Conservation (phyloP, 768 basidiomycete species). For the Gymnopilus dilepis region DNA sequence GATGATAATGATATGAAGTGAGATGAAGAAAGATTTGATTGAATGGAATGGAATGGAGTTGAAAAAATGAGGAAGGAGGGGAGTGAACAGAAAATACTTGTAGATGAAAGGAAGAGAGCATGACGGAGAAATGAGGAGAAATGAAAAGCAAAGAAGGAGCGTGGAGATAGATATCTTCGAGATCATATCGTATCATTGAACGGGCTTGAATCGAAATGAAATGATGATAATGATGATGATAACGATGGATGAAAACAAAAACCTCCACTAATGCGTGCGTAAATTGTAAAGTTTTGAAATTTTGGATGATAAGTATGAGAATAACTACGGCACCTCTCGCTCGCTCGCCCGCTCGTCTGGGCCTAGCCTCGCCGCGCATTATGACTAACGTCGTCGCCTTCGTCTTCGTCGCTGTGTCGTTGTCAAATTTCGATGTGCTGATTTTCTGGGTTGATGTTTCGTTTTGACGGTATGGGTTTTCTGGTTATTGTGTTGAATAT, state of each 20-base stretch:
- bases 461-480: neutral
- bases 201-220: too few species aligned
- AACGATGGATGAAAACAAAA: neutral
- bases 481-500: too few species aligned
- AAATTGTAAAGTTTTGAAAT: too few species aligned
- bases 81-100: too few species aligned
- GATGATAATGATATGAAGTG: neutral
- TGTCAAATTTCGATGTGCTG: too few species aligned
- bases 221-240: too few species aligned
- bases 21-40: neutral
- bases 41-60: neutral
- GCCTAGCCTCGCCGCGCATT: too few species aligned
- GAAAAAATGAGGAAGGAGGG: neutral
- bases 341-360: neutral
- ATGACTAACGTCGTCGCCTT: neutral
- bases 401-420: neutral
- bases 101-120: neutral
- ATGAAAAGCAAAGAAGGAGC: neutral
- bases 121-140: neutral
- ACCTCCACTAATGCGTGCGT: too few species aligned
- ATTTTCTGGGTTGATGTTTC: neutral
- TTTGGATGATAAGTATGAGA: neutral
- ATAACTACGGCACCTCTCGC: neutral
- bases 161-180: constrained; percentile 2
- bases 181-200: constrained; percentile 3